These are phyloP conservation scores for Avena eriantha DNA, from an alignment of 176 grass and related monocot species.

Conservation along the genomic window DNA sequence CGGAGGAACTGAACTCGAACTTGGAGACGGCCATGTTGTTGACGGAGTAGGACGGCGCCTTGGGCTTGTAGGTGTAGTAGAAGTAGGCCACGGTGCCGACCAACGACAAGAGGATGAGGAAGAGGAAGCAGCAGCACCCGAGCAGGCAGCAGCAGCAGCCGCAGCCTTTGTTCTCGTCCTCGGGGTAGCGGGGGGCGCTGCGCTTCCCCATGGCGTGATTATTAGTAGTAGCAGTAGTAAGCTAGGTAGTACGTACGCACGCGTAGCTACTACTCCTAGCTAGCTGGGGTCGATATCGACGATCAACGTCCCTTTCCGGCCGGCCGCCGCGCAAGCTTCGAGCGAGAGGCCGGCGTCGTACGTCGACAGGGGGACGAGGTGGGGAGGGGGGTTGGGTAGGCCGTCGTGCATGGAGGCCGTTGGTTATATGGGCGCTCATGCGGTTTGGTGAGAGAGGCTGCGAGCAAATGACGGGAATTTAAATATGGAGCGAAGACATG, in stretches of 20 bases:
- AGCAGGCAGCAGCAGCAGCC: conserved; percentile 59
- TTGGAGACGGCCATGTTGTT: conserved; percentile 65
- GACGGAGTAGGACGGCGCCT: conserved; percentile 76
- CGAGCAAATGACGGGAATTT: conserved; percentile 33
- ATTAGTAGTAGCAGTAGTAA: background rate
- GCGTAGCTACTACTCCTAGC: background rate
- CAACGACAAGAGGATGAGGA: conserved; percentile 54
- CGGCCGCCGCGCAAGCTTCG: conserved; percentile 36
- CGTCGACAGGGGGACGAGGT: conserved; percentile 13
- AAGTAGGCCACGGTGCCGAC: conserved; percentile 39
- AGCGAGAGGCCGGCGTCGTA: conserved; percentile 41
- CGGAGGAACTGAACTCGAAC: conserved; percentile 60
- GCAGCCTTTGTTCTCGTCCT: conserved; percentile 33
- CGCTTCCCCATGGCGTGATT: conserved; percentile 47
- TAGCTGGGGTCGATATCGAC: background rate
- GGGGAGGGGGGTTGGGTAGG: conserved; percentile 10
- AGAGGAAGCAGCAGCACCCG: conserved; percentile 70
- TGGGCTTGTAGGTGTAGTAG: conserved; percentile 57
- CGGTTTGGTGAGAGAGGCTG: conserved; percentile 19
- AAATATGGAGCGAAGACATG: background rate
- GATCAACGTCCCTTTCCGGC: conserved; percentile 36
- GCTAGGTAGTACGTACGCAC: background rate
- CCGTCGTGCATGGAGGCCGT: conserved; percentile 32
- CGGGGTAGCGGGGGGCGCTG: conserved; percentile 62
- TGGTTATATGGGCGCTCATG: background rate